Evolutionary conservation across 2,329 filamentous ascomycete genomes (phyloP).

Genomic region (Diaporthe aspalathi): DNA sequence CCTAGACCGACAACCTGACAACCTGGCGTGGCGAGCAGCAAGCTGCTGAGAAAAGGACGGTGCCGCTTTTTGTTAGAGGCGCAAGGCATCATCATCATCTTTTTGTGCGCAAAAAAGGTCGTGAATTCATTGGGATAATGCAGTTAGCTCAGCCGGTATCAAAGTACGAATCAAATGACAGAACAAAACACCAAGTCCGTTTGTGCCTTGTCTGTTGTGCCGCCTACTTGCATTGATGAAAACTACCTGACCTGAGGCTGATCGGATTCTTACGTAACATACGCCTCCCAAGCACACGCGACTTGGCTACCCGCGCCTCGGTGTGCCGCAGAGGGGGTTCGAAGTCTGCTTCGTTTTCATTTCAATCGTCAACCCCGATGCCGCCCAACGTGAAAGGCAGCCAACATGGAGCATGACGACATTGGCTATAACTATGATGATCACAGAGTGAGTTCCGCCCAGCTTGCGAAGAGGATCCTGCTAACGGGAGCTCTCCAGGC

Average conservation of each 20-base stretch:
- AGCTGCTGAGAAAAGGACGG: conserved; percentile 19
- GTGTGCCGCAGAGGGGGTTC: conserved; percentile 1
- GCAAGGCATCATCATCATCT: conserved; percentile 29
- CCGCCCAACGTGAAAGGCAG: neutral
- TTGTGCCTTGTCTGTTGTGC: neutral
- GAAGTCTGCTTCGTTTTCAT: neutral
- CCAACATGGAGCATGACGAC: conserved; percentile 31
- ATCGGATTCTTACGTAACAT: conserved; percentile 13
- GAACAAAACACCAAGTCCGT: conserved; percentile 3
- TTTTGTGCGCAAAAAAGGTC: conserved; percentile 19
- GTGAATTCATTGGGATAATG: conserved; percentile 35
- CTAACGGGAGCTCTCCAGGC: conserved; percentile 55
- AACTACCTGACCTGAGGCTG: neutral
- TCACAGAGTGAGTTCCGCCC: conserved; percentile 52
- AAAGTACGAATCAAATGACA: conserved; percentile 38
- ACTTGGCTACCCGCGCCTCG: neutral
- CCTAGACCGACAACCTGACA: conserved; percentile 18
- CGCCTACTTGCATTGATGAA: neutral
- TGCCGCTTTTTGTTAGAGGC: conserved; percentile 33
- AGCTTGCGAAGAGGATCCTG: neutral
- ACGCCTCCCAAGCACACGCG: conserved; percentile 2
- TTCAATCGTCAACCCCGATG: neutral
- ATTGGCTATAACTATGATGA: conserved; percentile 54
- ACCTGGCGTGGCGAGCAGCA: too few relatives aligned
- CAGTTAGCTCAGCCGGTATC: conserved; percentile 34